These are phyloP conservation scores for Lophiotrema nucula DNA, from an alignment of 495 filamentous ascomycete species.

Conservation along the genomic window DNA sequence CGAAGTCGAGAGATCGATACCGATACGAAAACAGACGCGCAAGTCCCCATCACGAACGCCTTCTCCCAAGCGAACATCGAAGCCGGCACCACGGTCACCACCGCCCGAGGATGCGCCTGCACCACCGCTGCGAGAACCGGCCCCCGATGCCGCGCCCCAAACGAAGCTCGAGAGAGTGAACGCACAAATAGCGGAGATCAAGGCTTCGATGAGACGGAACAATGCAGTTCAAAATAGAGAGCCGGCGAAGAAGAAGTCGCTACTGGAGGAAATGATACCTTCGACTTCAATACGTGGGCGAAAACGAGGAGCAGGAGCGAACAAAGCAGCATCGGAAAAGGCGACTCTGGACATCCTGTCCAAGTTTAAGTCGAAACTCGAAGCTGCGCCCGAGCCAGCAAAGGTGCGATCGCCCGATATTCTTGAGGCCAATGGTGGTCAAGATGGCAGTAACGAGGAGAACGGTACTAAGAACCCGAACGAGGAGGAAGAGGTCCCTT, in stretches of 20 bases:
- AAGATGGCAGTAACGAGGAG: conserved; percentile 27
- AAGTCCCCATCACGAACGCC: conserved; percentile 47
- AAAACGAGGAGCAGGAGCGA: conserved; percentile 62
- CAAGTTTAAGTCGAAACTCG: conserved; percentile 76
- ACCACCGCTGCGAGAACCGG: conserved; percentile 34
- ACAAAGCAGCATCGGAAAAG: conserved; percentile 55
- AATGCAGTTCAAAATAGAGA: conserved; percentile 57
- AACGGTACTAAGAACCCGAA: neutral
- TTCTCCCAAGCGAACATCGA: conserved; percentile 5
- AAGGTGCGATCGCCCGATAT: conserved; percentile 42
- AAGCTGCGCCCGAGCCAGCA: conserved; percentile 39
- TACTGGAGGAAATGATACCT: conserved; percentile 80
- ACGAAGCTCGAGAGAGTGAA: conserved; percentile 73
- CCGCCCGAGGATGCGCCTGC: neutral
- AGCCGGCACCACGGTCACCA: neutral
- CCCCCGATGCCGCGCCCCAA: conserved; percentile 52
- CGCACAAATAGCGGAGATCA: conserved; percentile 85
- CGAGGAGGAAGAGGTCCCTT: conserved; percentile 32
- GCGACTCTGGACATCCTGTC: conserved; percentile 65
- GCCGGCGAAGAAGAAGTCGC: conserved; percentile 61
- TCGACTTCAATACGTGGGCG: conserved; percentile 74
- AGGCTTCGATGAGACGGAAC: conserved; percentile 87
- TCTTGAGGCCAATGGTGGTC: neutral
- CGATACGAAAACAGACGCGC: conserved; percentile 25
- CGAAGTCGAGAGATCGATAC: conserved; percentile 35